phyloP scores from a whole-genome alignment of 2,329 filamentous ascomycete genomes.

The Pochonia chlamydosporia region DNA sequence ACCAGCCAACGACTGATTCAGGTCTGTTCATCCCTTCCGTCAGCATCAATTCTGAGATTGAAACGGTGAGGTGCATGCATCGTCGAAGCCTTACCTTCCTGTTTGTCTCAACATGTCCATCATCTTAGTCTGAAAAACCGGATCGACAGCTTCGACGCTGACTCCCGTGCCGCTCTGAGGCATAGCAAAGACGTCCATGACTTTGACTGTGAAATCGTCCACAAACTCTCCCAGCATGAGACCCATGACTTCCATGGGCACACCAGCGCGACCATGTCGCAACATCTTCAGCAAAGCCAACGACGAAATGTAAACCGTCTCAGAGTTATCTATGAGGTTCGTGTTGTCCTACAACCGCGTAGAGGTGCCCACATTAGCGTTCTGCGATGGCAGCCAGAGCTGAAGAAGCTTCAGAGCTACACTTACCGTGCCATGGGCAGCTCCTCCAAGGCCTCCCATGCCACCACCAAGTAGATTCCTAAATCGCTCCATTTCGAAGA shows the following conservation, averaged over 20 bases:
- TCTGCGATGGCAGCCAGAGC: neutral
- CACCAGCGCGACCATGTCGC: slow-evolving; percentile 91
- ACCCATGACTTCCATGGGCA: slow-evolving; percentile 99
- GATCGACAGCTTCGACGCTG: slow-evolving; percentile 95
- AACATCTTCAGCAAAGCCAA: slow-evolving; percentile 97
- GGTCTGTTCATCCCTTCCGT: slow-evolving; percentile 49
- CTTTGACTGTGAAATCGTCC: slow-evolving; percentile 96
- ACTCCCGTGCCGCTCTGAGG: slow-evolving; percentile 97
- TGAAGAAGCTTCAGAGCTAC: slow-evolving; percentile 6
- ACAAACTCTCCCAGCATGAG: slow-evolving; percentile 98
- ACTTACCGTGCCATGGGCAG: slow-evolving; percentile 34
- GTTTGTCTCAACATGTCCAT: slow-evolving; percentile 99
- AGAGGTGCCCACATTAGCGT: neutral
- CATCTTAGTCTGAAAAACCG: slow-evolving; percentile 99
- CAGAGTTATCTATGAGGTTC: slow-evolving; percentile 95
- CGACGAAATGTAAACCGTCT: slow-evolving; percentile 98
- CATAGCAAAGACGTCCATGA: slow-evolving; percentile 99
- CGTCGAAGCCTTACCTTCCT: slow-evolving; percentile 69
- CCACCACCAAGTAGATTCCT: slow-evolving; percentile 80
- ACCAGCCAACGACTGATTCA: slow-evolving; percentile 98
- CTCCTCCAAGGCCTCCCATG: slow-evolving; percentile 53
- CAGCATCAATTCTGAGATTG: slow-evolving; percentile 10
- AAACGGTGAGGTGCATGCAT: slow-evolving; percentile 8
- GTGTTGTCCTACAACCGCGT: slow-evolving; percentile 65
- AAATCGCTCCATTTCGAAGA: slow-evolving; percentile 74